Evolutionary conservation across 2,329 filamentous ascomycete species (phyloP), one percentile per base, ranked within the genome.

Genomic region (Esteya vermicola): DNA sequence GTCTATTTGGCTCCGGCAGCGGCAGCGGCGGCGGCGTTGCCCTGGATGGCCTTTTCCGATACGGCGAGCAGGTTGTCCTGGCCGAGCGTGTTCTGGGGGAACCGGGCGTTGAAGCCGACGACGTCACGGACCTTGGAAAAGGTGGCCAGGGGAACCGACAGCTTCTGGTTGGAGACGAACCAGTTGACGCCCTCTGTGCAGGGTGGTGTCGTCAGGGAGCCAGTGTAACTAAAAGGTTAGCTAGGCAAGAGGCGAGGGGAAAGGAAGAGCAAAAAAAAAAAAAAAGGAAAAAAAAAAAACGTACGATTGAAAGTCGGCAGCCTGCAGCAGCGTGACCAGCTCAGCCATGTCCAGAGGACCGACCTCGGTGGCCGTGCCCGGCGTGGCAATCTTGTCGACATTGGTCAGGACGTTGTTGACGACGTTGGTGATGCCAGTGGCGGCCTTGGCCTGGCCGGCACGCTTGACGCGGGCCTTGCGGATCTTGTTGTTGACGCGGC

Each of bases 171-270:
- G n/a, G 61, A 57, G 8, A 70, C 64, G 39, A 65, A 58, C 66
- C 66, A 70, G 43, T 52, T 52, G 23, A 70, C 64, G 19, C 57
- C 59, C 49, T 70, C 65, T 13, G 54, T 54, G 55, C 66, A 70
- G 3, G 65, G 66, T 18, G 66, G 65, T 9, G 65, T 68, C 12
- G 66, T 69, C 27, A 69, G 56, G 4, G 64, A 68, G 21, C 65
- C 65, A 3, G 57, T 51, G 52, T 70, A 65, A 20, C 55, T 61
- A 36, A 18, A 40, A 14, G n/a, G 19, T 36, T 28, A 40, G 39
- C 13, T 22, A 7, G 36, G 26, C n/a, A 22, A 22, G 16, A 28
- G 21, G 14, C 8, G 5, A 34, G n/a, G n/a, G n/a, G n/a, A n/a
- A n/a, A n/a, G n/a, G n/a, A 12, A 16, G 21, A 10, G 13, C 2